Conservation (phyloP, 495 filamentous ascomycete species). For the Talaromyces proteolyticus region DNA sequence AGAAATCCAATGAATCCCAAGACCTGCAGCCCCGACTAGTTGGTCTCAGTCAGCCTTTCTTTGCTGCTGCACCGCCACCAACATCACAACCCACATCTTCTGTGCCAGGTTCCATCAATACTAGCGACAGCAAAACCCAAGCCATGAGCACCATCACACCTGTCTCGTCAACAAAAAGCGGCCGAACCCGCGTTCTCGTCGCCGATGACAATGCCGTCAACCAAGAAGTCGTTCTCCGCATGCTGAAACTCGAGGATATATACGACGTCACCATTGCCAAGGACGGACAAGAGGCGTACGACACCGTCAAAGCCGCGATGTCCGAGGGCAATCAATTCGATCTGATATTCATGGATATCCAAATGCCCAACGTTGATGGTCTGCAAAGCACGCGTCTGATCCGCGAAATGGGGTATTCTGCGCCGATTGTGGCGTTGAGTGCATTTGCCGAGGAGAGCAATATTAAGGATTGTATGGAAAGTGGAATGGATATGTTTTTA, state of each 20-base stretch:
- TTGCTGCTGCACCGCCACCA: conserved; percentile 50
- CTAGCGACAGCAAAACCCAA: conserved; percentile 24
- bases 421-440: conserved; percentile 86
- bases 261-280: conserved; percentile 75
- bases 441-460: conserved; percentile 90
- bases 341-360: conserved; percentile 90
- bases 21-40: conserved; percentile 70
- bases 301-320: conserved; percentile 79
- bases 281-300: conserved; percentile 85
- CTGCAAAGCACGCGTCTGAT: conserved; percentile 85
- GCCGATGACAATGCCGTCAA: conserved; percentile 96
- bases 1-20: conserved; percentile 22
- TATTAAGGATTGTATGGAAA: conserved; percentile 75
- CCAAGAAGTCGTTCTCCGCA: conserved; percentile 81
- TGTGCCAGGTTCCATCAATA: conserved; percentile 40
- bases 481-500: conserved; percentile 67
- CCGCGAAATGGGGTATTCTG: conserved; percentile 76
- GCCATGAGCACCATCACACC: conserved; percentile 26
- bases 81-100: conserved; percentile 23
- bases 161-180: conserved; percentile 22
- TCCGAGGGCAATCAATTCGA: conserved; percentile 64
- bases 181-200: conserved; percentile 77
- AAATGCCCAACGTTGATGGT: conserved; percentile 93
- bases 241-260: conserved; percentile 65
- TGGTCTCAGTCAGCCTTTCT: conserved; percentile 81